Evolutionary conservation across 2,329 filamentous ascomycete genomes (phyloP), one percentile per base, ranked within the genome.

Genomic region (Ophiostoma sp.): DNA sequence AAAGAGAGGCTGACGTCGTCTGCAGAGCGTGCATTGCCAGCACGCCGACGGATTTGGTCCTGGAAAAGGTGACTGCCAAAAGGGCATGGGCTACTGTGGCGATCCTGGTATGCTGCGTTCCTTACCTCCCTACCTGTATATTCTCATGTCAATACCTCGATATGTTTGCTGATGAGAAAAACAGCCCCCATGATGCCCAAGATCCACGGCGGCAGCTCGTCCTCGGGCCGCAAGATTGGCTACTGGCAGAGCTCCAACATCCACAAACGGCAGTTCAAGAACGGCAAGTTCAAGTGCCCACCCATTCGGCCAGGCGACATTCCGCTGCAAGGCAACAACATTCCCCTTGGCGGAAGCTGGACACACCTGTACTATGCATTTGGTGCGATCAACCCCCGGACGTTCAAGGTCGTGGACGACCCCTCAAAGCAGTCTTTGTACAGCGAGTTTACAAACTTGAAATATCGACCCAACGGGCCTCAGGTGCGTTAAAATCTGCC

Each of bases 151-250:
- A n/a, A n/a, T n/a, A n/a, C n/a, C n/a, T n/a, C n/a, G n/a, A n/a
- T n/a, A n/a, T 45, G 39, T 45, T 45, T 45, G 39, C 3, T 45
- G 39, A 45, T 15, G 15, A 4, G 39, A n/a, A n/a, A 8, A 8
- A 45, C 52, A 55, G 52, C 52, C n/a, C 52, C 52, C 52, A 55
- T n/a, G 22, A 55, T 55, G 52, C 52, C 52, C 52, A 55, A 55
- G 52, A 22, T 55, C 52, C 17, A 19, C 52, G 22, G 52, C 52
- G n/a, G 39, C 39, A 45, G 9, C 52, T 55, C 52, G 11, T 17
- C 52, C 11, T 55, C 52, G 9, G 39, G 39, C 9, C 52, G 52
- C 52, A 55, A 55, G n/a, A 55, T 55, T 28, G 52, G 52, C n/a
- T 55, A 55, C 52, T 55, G 52, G 52, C 52, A 55, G 6, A 55